phyloP scores from a whole-genome alignment of 352 stramenopile species.

The Phytophthora colocasiae region DNA sequence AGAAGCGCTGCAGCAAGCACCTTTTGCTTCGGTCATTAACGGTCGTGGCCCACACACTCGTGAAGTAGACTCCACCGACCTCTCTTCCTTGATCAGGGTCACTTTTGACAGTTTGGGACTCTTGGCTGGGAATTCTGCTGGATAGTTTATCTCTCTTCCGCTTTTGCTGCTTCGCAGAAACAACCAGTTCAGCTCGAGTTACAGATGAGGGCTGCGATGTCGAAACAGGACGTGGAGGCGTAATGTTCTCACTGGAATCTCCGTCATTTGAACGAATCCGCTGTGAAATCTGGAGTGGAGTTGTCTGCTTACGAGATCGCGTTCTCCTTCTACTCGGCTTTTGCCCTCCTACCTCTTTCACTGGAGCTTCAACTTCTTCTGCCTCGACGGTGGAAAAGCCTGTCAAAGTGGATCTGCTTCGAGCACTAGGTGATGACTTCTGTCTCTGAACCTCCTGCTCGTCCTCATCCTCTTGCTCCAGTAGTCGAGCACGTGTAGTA shows the following conservation, averaged over 20 bases:
- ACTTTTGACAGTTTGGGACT: background rate
- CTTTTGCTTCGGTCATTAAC: constrained; percentile 23
- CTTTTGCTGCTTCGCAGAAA: constrained; percentile 16
- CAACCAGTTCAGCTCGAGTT: background rate
- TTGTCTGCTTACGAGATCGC: constrained; percentile 12
- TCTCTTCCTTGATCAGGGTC: constrained; percentile 8
- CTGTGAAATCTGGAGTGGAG: constrained; percentile 18
- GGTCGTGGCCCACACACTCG: constrained; percentile 24
- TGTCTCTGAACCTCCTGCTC: background rate
- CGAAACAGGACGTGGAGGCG: background rate
- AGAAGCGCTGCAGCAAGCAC: constrained; percentile 30
- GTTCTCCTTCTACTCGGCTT: constrained; percentile 9
- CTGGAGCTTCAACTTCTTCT: background rate
- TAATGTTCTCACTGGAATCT: background rate
- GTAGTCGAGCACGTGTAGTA: background rate
- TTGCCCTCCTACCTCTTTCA: constrained; percentile 12
- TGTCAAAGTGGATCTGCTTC: too few species aligned
- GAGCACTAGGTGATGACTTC: background rate
- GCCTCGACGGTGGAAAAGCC: too few species aligned
- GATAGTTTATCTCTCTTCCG: constrained; percentile 8
- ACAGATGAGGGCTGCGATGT: background rate
- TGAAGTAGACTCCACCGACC: constrained; percentile 23
- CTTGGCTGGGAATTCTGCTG: background rate
- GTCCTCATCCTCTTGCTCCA: constrained; percentile 16
- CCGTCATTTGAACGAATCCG: constrained; percentile 3